Evolutionary conservation across 495 filamentous ascomycete species (phyloP), one percentile per base, ranked within the genome.

Genomic region (Bacidia gigantensis): DNA sequence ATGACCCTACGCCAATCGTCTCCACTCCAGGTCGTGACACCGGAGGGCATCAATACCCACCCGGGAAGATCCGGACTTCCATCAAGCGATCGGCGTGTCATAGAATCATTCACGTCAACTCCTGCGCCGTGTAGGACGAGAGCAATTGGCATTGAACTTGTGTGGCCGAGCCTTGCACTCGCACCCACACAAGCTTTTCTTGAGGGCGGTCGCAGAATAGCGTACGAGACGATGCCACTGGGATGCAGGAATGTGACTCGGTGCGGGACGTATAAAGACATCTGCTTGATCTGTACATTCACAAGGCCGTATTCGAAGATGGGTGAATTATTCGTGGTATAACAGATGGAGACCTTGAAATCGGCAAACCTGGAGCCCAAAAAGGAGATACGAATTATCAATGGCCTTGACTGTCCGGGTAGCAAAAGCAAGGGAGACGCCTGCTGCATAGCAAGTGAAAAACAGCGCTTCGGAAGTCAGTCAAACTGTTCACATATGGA

Each of bases 1-100:
- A 35, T 35, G 29, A 38, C 56, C 72, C 64, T 66, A 74, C 75
- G 78, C 78, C 78, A 81, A 59, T 82, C 79, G 61, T 81, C 78
- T 35, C 73, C 72, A 57, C 74, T 76, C 78, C 79, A 82, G 14
- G 77, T 64, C 21, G 77, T 81, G 18, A 75, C 73, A 32, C 78
- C 79, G 9, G 68, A 75, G 18, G 78, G 78, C 54, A 80, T 70
- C n/a, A 81, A 51, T 24, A 72, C 58, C 77, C 76, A 82, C 2
- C 76, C 68, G 54, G 71, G 75, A 26, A 79, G 59, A 49, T 79
- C 70, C 3, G 73, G 67, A 2, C 74, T 63, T 26, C 60, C 58
- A 58, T 77, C 69, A 26, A 81, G 61, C 47, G 71, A 66, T 44
- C 72, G 62, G 43, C 72, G 65, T 7, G 71, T 69, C 48, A 68